These are phyloP conservation scores for Pseudopithomyces chartarum DNA, from an alignment of 2,329 filamentous ascomycete genomes.

Conservation along the genomic window DNA sequence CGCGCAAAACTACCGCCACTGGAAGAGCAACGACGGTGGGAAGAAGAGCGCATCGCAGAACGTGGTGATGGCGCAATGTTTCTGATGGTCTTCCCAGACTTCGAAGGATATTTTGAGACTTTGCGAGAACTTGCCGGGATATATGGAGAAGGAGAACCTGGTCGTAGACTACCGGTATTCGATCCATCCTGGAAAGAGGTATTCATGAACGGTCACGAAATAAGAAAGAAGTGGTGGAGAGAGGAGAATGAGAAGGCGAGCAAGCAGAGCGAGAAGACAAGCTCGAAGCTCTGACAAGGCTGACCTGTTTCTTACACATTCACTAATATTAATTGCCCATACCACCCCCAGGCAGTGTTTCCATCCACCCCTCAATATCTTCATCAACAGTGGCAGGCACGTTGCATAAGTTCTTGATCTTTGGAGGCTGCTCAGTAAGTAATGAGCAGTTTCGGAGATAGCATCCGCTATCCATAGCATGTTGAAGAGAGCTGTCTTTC, in stretches of 20 bases:
- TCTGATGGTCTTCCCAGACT: conserved; percentile 63
- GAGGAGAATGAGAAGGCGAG: conserved; percentile 53
- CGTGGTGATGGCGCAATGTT: conserved; percentile 65
- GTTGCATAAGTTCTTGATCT: conserved; percentile 31
- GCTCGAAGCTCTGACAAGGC: conserved; percentile 3
- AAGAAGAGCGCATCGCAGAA: conserved; percentile 57
- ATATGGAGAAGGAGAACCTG: conserved; percentile 46
- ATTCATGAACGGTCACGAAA: conserved; percentile 61
- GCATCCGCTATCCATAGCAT: conserved; percentile 26
- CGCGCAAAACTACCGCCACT: conserved; percentile 56
- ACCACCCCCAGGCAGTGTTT: conserved; percentile 12
- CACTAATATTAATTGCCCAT: neutral
- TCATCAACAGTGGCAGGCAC: conserved; percentile 28
- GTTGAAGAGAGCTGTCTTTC: conserved; percentile 33
- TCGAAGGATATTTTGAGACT: conserved; percentile 68
- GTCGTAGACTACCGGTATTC: conserved; percentile 52
- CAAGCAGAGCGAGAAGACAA: neutral
- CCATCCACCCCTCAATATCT: conserved; percentile 29
- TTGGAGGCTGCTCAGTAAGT: conserved; percentile 6
- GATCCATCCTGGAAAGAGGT: conserved; percentile 53
- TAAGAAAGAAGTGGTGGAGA: conserved; percentile 64
- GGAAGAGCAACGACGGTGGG: conserved; percentile 61
- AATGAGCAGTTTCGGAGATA: conserved; percentile 21
- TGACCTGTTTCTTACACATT: no score
- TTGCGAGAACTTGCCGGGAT: conserved; percentile 58